Base-by-base conservation (phyloP, 345 rosid species). In the Boechera retrofracta region DNA sequence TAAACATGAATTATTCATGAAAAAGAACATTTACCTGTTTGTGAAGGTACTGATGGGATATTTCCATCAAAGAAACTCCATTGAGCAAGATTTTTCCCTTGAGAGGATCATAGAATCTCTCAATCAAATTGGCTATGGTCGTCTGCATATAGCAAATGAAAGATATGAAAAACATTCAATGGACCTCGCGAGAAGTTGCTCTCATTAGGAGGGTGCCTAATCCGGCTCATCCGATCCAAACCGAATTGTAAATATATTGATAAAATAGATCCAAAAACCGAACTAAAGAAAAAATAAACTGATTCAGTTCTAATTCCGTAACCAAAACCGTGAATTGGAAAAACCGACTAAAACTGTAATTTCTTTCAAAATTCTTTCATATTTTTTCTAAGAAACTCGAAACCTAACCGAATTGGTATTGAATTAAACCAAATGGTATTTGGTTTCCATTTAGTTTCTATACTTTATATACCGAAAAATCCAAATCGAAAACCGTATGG, bases 101-200 rank as follows among this genome's bases (percentile, higher is more conserved):
- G 59, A 83, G 10, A 47, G 97, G 97, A 72, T 94, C 98, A 51
- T 91, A 94, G 77, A 94, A 94, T 80, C 98, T 86, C 76, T 94
- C 93, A 13, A 94, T 91, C 82, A 94, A 84, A 75, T 90, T 90
- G 45, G 98, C 98, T 77, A 94, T 86, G 1, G 98, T 94, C 51
- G 89, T 94, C 98, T 94, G 97, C 85, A 87, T 15, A 63, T 74
- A 13, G 51, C 28, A 68, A 54, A 60, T 16, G 15, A 6, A 64
- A 24, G 24, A 42, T 39, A 54, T 38, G 26, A 12, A 51, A 15
- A 39, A 39, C 26, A 60, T 38, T 35, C 13, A n/a, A 33, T 7
- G 63, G 26, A 57, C 39, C 36, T 55, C 7, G 2, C 57, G 6
- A 52, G 15, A 53, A 31, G 21, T 13, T 21, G 11, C 11, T 51